A percentile compares a stretch with the other conserved stretches of the same genome.
Conservation (phyloP, 768 basidiomycete genomes). For the Candolleomyces aberdarensis region DNA sequence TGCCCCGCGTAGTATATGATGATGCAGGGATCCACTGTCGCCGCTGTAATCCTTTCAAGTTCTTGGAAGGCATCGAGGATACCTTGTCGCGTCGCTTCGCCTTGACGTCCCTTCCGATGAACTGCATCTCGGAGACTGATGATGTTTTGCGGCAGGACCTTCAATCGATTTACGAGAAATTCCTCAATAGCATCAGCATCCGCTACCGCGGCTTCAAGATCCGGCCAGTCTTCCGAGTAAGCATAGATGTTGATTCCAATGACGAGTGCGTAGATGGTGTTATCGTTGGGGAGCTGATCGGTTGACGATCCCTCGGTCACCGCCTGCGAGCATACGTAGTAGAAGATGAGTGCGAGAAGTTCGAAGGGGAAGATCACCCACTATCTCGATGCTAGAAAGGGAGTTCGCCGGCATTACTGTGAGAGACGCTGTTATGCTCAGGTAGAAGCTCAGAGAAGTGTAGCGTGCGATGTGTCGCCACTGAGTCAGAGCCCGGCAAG, state of each 20-base stretch:
- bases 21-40: constrained; percentile 21
- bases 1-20: constrained; percentile 45
- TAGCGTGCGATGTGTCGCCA: too few relatives aligned
- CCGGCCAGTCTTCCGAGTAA: background rate
- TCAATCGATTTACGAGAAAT: constrained; percentile 26
- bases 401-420: too few relatives aligned
- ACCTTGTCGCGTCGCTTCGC: constrained; percentile 28
- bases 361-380: too few relatives aligned
- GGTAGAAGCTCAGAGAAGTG: too few relatives aligned
- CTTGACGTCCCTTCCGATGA: too few relatives aligned
- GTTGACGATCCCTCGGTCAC: background rate
- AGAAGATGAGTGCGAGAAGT: too few relatives aligned
- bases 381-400: too few relatives aligned
- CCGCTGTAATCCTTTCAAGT: constrained; percentile 18
- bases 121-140: constrained; percentile 29
- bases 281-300: background rate
- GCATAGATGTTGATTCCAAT: constrained; percentile 27
- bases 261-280: constrained; percentile 34
- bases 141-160: constrained; percentile 30
- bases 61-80: constrained; percentile 30
- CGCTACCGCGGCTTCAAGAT: constrained; percentile 31
- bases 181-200: constrained; percentile 37
- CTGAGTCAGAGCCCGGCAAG: too few relatives aligned
- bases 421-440: too few relatives aligned
- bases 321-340: too few relatives aligned